Conservation (phyloP, 2,329 filamentous ascomycete genomes). For the Cytospora mali region DNA sequence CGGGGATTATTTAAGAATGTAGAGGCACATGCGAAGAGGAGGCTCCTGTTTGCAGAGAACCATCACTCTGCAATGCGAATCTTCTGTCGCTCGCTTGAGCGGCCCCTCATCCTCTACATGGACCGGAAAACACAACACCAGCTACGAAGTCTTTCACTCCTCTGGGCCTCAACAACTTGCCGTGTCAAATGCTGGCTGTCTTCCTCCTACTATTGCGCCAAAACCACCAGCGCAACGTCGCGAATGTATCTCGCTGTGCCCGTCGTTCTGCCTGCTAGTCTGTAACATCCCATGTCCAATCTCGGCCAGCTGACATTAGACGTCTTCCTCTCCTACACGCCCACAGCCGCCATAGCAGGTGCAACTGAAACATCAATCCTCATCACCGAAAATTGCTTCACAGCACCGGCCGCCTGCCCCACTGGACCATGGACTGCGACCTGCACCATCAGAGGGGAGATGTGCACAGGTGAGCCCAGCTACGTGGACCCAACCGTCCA, state of each 20-base stretch:
- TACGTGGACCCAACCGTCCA: slow-evolving; percentile 35
- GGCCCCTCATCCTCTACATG: neutral
- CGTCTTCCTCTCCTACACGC: slow-evolving; percentile 36
- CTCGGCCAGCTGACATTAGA: slow-evolving; percentile 23
- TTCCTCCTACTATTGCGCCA: neutral
- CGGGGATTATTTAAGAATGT: neutral
- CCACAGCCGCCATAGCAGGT: slow-evolving; percentile 24
- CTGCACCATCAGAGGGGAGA: slow-evolving; percentile 45
- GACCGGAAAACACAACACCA: neutral
- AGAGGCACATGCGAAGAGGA: no score
- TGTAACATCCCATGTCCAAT: neutral
- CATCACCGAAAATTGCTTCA: slow-evolving; percentile 44
- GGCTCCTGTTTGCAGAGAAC: neutral
- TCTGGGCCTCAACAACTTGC: neutral
- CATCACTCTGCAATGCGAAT: neutral
- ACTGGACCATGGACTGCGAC: slow-evolving; percentile 44
- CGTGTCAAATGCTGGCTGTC: neutral
- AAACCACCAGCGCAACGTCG: neutral
- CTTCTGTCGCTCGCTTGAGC: neutral
- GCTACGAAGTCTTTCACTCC: no score
- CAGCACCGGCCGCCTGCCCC: slow-evolving; percentile 41
- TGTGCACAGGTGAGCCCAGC: slow-evolving; percentile 38
- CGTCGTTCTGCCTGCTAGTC: neutral
- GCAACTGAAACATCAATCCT: slow-evolving; percentile 35
- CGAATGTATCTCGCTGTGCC: neutral